Conservation (phyloP, 768 basidiomycete species). For the Glaciozyma antarctica region DNA sequence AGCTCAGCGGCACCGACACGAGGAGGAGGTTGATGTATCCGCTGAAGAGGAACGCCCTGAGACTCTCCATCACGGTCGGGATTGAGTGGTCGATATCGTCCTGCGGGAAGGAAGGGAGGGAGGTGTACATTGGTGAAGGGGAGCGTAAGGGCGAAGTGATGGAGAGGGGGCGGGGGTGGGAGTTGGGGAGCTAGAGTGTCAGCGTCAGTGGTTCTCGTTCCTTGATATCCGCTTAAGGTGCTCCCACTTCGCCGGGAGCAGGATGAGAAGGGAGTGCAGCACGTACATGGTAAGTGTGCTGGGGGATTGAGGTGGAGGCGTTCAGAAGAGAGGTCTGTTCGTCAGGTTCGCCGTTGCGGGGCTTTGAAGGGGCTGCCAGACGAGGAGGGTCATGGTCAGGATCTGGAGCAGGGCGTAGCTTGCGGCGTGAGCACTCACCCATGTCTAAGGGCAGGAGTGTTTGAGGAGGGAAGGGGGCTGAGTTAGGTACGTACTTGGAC, state of each 20-base stretch:
- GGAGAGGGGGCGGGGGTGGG: too few species aligned
- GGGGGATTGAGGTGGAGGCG: background rate
- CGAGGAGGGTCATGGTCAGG: too few species aligned
- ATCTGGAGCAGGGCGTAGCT: too few species aligned
- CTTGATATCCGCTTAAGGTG: too few species aligned
- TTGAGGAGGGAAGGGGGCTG: too few species aligned
- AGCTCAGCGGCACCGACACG: slow-evolving; percentile 65
- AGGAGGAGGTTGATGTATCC: slow-evolving; percentile 65
- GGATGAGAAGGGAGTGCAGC: background rate
- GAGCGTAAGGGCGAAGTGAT: background rate
- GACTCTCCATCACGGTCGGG: slow-evolving; percentile 30
- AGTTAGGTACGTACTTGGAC: too few species aligned
- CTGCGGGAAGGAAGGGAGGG: slow-evolving; percentile 1
- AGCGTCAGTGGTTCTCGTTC: too few species aligned
- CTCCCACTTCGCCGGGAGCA: too few species aligned
- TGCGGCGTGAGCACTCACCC: too few species aligned
- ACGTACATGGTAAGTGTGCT: background rate
- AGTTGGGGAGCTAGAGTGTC: too few species aligned
- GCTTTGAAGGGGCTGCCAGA: too few species aligned
- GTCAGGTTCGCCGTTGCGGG: background rate
- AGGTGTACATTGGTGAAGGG: background rate
- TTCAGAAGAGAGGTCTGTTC: background rate
- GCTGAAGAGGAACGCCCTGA: slow-evolving; percentile 39
- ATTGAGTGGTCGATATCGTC: background rate
- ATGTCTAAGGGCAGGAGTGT: too few species aligned